Evolutionary conservation across 257 asterid genomes (phyloP).

Genomic region (Lantana camara): DNA sequence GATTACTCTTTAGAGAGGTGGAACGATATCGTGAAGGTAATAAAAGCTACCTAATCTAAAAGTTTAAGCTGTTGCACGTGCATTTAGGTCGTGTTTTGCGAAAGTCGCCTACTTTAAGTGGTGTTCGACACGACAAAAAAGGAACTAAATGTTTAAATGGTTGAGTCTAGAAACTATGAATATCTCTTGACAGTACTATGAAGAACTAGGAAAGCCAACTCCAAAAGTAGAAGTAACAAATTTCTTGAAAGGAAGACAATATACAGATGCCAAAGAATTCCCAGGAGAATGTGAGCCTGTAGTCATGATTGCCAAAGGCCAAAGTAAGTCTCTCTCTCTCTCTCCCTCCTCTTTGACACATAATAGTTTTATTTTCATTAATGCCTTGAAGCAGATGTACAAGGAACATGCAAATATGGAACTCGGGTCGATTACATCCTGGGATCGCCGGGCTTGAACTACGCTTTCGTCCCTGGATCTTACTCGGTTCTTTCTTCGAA

Average conservation of each 20-base stretch:
- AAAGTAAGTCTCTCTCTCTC: constrained; percentile 48
- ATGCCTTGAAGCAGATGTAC: constrained; percentile 58
- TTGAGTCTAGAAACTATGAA: too few relatives aligned
- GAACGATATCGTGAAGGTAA: constrained; percentile 84
- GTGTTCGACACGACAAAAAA: too few relatives aligned
- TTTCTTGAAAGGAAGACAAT: constrained; percentile 67
- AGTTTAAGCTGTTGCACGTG: background rate
- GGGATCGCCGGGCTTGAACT: constrained; percentile 53
- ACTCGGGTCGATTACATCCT: constrained; percentile 86
- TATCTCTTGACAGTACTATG: constrained; percentile 80
- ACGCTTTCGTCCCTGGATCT: constrained; percentile 79
- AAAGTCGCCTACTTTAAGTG: too few relatives aligned
- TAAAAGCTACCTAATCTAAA: background rate
- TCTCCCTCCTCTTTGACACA: background rate
- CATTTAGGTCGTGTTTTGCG: too few relatives aligned
- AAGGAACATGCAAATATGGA: constrained; percentile 94
- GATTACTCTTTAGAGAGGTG: constrained; percentile 88
- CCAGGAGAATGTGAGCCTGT: constrained; percentile 86
- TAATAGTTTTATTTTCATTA: background rate
- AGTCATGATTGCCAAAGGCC: constrained; percentile 95
- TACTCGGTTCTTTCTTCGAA: constrained; percentile 82
- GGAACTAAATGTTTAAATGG: too few relatives aligned
- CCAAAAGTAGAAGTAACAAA: constrained; percentile 75
- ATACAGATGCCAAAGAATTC: constrained; percentile 71
- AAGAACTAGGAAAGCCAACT: constrained; percentile 83